These are phyloP conservation scores for Eimeria acervulina DNA, from an alignment of 169 alveolate genomes.

Conservation along the genomic window DNA sequence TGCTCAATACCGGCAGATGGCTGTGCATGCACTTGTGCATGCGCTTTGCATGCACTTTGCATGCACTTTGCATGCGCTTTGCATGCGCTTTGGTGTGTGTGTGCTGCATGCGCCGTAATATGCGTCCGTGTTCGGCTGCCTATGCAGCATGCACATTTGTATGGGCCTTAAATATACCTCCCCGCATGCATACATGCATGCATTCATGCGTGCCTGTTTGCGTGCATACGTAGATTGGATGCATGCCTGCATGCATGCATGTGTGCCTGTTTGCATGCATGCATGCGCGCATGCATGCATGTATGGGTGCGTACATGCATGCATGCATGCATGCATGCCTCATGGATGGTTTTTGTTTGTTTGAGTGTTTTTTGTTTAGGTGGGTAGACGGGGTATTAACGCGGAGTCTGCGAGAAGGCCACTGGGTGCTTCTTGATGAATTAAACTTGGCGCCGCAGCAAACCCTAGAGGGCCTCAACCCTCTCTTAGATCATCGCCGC, in stretches of 20 bases:
- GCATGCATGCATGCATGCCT: neutral
- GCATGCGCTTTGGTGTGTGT: neutral
- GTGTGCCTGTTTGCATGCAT: neutral
- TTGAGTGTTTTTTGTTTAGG: constrained; percentile 68
- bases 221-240: neutral
- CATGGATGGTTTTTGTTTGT: neutral
- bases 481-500: constrained; percentile 99
- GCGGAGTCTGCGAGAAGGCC: constrained; percentile 97
- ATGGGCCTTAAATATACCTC: neutral
- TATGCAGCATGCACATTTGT: neutral
- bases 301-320: neutral
- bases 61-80: neutral
- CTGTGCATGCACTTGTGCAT: neutral
- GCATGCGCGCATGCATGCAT: constrained; percentile 9
- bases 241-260: neutral
- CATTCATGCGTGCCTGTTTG: neutral
- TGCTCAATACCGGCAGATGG: neutral
- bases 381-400: constrained; percentile 99
- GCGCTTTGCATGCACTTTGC: neutral
- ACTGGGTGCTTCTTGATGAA: constrained; percentile 99
- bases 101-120: neutral
- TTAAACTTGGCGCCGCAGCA: constrained; percentile 99
- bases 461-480: constrained; percentile 99
- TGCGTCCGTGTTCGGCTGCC: too few relatives aligned
- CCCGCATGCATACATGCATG: neutral